A percentile compares a stretch with the other conserved stretches of the same genome.
phyloP scores from a whole-genome alignment of 208 protist species.

The Strigomonas culicis region DNA sequence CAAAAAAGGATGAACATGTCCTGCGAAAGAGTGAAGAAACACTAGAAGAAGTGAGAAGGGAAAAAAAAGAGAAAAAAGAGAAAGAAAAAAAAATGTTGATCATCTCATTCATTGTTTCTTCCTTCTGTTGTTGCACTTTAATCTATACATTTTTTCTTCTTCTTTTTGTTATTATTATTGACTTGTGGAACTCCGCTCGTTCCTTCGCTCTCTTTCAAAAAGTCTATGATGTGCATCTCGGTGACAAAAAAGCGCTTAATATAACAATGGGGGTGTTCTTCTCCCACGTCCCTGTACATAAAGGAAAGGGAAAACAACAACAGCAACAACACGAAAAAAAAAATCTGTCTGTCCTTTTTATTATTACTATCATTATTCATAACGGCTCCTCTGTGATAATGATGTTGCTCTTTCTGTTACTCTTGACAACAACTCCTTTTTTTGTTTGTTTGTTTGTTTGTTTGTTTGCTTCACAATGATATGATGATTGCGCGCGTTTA shows the following conservation, averaged over 20 bases:
- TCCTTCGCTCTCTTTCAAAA: too few relatives aligned
- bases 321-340: slow-evolving; percentile 3
- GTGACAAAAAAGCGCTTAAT: neutral
- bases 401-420: too few relatives aligned
- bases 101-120: neutral
- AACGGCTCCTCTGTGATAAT: too few relatives aligned
- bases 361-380: too few relatives aligned
- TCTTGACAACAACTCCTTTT: too few relatives aligned
- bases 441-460: slow-evolving; percentile 13
- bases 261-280: slow-evolving; percentile 10
- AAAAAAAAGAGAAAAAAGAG: slow-evolving; percentile 5
- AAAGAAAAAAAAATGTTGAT: neutral
- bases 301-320: slow-evolving; percentile 1
- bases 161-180: neutral
- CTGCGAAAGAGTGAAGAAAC: neutral
- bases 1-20: neutral
- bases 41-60: neutral
- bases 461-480: neutral
- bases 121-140: neutral
- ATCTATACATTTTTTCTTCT: neutral
- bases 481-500: slow-evolving; percentile 12
- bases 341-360: slow-evolving; percentile 5
- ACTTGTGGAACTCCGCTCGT: neutral
- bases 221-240: neutral
- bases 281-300: neutral